These are phyloP conservation scores for Lathyrus oleraceus DNA, from an alignment of 306 rosid species.

Conservation along the genomic window DNA sequence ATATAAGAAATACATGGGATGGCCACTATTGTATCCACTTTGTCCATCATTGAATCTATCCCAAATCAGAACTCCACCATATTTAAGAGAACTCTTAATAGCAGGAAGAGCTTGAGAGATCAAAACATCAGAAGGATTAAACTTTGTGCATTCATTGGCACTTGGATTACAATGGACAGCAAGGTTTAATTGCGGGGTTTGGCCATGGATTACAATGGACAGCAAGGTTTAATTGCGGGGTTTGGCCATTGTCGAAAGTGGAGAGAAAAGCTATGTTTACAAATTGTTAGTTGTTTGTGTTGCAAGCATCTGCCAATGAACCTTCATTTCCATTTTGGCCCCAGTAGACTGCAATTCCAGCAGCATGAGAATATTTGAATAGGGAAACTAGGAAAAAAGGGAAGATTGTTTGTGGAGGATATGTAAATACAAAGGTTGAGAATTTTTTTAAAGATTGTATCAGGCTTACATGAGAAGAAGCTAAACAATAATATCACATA, in stretches of 20 bases:
- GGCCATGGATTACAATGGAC: conserved; percentile 48
- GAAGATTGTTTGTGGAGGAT: no score
- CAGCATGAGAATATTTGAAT: conserved; percentile 35
- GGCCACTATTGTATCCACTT: conserved; percentile 23
- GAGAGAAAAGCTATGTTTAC: conserved; percentile 59
- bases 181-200: no score
- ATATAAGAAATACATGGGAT: no score
- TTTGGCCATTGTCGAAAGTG: conserved; percentile 49
- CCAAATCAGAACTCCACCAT: conserved; percentile 78
- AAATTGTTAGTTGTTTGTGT: conserved; percentile 57
- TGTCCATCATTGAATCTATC: conserved; percentile 34
- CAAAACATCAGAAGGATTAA: conserved; percentile 47
- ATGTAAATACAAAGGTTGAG: no score
- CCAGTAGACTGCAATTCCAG: conserved; percentile 59
- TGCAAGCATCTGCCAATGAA: conserved; percentile 52
- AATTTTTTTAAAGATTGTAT: conserved; percentile 29
- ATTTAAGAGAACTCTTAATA: conserved; percentile 46
- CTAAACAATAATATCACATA: no score
- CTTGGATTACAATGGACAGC: no score
- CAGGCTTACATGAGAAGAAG: no score
- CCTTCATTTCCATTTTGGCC: conserved; percentile 60
- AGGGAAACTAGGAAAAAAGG: conserved; percentile 40
- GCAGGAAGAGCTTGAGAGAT: conserved; percentile 52
- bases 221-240: conserved; percentile 48
- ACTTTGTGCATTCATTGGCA: conserved; percentile 37